phyloP scores from a whole-genome alignment of 805 yeast genomes.

The Metschnikowia bowlesiae region DNA sequence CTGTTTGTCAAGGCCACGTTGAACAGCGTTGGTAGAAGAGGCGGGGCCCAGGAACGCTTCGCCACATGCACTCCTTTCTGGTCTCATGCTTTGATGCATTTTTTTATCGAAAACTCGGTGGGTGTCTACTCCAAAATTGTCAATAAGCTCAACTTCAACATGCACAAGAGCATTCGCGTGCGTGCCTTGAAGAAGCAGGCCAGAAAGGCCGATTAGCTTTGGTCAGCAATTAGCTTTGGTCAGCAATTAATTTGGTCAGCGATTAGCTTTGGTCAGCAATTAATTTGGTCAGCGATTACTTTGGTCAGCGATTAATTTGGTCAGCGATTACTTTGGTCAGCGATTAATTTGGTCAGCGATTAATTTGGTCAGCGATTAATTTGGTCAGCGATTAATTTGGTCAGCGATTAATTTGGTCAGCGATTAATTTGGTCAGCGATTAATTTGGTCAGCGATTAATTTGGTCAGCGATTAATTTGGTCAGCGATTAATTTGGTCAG shows the following conservation, averaged over 20 bases:
- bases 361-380: too few relatives aligned
- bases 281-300: background rate
- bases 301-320: background rate
- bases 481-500: too few relatives aligned
- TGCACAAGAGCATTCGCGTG: slow-evolving; percentile 76
- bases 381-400: too few relatives aligned
- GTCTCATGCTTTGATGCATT: slow-evolving; percentile 91
- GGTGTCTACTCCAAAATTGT: slow-evolving; percentile 78
- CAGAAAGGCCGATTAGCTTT: slow-evolving; percentile 13
- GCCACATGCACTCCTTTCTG: slow-evolving; percentile 89
- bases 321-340: too few relatives aligned
- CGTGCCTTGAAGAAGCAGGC: slow-evolving; percentile 80
- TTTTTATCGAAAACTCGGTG: slow-evolving; percentile 67
- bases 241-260: background rate
- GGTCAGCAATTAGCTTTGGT: background rate
- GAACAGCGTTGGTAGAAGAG: slow-evolving; percentile 68
- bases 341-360: background rate
- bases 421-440: background rate
- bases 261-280: too few relatives aligned
- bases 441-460: too few relatives aligned
- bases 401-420: background rate
- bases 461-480: background rate
- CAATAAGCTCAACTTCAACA: slow-evolving; percentile 59
- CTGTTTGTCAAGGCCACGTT: slow-evolving; percentile 73
- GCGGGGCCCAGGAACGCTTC: slow-evolving; percentile 88